Evolutionary conservation across 202 grass and related monocot species (phyloP), one percentile per base, ranked within the genome.

Genomic region (Alloteropsis angusta): DNA sequence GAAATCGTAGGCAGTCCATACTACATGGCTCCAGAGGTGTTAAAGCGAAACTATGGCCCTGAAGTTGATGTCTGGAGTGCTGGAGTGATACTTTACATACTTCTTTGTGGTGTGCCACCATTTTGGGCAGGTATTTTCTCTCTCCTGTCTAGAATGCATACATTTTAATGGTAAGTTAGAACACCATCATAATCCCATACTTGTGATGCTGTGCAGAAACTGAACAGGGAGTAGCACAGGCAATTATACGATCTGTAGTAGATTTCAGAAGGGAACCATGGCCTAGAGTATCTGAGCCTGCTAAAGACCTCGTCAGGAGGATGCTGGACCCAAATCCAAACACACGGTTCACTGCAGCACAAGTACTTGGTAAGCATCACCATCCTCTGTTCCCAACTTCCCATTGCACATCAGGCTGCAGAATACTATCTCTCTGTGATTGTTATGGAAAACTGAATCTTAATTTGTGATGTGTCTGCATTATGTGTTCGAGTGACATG

Each of bases 201-300:
- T 45, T 74, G 3, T 75, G 22, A 81, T 83, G 41, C 25, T 59
- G 47, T 81, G 82, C 90, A 97, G 93, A 97, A 80, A 97, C 77
- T 53, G 93, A 97, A 74, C 90, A 93, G 65, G 93, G 90, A 74
- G 93, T 97, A 37, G 93, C 93, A 38, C 90, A 91, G 60, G 93
- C 93, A 39, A 97, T 97, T 80, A 93, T 97, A 61, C 83, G 85
- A 11, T 97, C 93, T 23, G 77, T 87, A 16, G 72, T 97, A 26
- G 88, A 97, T 89, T 93, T 97, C 71, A 90, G 67, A 87, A 93
- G 90, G 81, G 93, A 97, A 25, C 93, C 93, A 44, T 97, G 93
- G 93, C 90, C 90, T 17, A 88, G 80, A 80, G 80, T 97, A 72
- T 97, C 93, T 44, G 90, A 93, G 59, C 85, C 91, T 74, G 93